Percentiles rank a stretch among this genome's conserved stretches.
Conservation (phyloP, 106 monocot species). For the Platanthera zijinensis region DNA sequence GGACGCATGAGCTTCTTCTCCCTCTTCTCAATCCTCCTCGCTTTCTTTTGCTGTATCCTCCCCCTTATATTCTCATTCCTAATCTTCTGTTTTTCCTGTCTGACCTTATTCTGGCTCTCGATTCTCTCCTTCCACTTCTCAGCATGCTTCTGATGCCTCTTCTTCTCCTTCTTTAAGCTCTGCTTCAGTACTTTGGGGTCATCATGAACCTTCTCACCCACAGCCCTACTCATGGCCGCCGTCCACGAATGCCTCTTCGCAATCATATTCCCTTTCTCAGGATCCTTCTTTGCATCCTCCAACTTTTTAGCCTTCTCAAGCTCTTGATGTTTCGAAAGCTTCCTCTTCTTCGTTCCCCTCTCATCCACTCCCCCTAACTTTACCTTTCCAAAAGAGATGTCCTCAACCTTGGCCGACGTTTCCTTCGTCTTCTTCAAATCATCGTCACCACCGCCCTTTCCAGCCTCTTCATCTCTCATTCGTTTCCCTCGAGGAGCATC, state of each 20-base stretch:
- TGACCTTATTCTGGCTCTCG: slow-evolving; percentile 26
- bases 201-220: slow-evolving; percentile 78
- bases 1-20: slow-evolving; percentile 94
- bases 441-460: slow-evolving; percentile 7
- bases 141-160: slow-evolving; percentile 49
- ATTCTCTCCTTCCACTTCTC: slow-evolving; percentile 84
- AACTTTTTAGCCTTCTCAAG: slow-evolving; percentile 53
- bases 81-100: slow-evolving; percentile 58
- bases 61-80: slow-evolving; percentile 76
- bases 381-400: slow-evolving; percentile 50
- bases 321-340: slow-evolving; percentile 44
- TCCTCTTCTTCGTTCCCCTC: slow-evolving; percentile 40
- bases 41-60: slow-evolving; percentile 67
- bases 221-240: slow-evolving; percentile 55
- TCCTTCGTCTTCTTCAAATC: slow-evolving; percentile 17
- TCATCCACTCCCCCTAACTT: slow-evolving; percentile 38
- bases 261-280: slow-evolving; percentile 49
- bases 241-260: slow-evolving; percentile 67
- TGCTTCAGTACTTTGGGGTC: slow-evolving; percentile 69
- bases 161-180: slow-evolving; percentile 82
- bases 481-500: slow-evolving; percentile 11
- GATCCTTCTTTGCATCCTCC: slow-evolving; percentile 70
- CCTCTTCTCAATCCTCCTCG: slow-evolving; percentile 75
- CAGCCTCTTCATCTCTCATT: slow-evolving; percentile 29
- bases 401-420: slow-evolving; percentile 14